phyloP scores from a whole-genome alignment of 805 yeast genomes.

The Myxozyma melibiosi region DNA sequence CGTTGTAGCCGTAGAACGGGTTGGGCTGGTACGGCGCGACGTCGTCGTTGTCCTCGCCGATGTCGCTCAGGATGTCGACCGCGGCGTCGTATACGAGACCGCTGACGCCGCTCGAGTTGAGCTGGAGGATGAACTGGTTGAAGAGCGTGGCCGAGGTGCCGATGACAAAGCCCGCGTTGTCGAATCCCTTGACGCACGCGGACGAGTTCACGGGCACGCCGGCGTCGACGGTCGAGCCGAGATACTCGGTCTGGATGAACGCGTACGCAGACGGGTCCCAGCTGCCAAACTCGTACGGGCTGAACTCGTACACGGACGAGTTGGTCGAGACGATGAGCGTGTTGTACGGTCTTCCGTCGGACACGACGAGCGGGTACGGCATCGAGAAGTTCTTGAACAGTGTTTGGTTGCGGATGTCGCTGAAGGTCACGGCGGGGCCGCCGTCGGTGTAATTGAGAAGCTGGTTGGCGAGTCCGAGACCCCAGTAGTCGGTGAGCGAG shows the following conservation, averaged over 20 bases:
- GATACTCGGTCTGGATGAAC: conserved; percentile 66
- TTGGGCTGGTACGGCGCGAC: conserved; percentile 74
- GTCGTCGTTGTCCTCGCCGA: conserved; percentile 52
- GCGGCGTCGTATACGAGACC: conserved; percentile 53
- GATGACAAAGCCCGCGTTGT: conserved; percentile 77
- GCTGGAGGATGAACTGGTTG: conserved; percentile 62
- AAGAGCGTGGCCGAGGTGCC: conserved; percentile 85
- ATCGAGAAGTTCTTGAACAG: conserved; percentile 61
- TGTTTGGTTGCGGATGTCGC: conserved; percentile 60
- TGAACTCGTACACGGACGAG: conserved; percentile 59
- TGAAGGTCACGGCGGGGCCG: conserved; percentile 64
- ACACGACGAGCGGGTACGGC: conserved; percentile 73
- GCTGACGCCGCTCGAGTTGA: conserved; percentile 56
- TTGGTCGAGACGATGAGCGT: conserved; percentile 58
- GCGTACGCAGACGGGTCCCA: conserved; percentile 78
- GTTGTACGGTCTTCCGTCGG: conserved; percentile 50
- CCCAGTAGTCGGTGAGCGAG: conserved; percentile 81
- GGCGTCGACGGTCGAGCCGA: conserved; percentile 65
- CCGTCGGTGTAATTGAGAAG: conserved; percentile 59
- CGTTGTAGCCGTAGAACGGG: conserved; percentile 59
- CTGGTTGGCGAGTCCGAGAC: conserved; percentile 71
- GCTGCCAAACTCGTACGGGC: conserved; percentile 76
- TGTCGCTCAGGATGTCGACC: conserved; percentile 49
- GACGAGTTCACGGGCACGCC: conserved; percentile 56
- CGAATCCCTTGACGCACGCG: conserved; percentile 67